Evolutionary conservation across 2,329 filamentous ascomycete genomes (phyloP), one percentile per base, ranked within the genome.

Genomic region (Trichoderma asperellum): DNA sequence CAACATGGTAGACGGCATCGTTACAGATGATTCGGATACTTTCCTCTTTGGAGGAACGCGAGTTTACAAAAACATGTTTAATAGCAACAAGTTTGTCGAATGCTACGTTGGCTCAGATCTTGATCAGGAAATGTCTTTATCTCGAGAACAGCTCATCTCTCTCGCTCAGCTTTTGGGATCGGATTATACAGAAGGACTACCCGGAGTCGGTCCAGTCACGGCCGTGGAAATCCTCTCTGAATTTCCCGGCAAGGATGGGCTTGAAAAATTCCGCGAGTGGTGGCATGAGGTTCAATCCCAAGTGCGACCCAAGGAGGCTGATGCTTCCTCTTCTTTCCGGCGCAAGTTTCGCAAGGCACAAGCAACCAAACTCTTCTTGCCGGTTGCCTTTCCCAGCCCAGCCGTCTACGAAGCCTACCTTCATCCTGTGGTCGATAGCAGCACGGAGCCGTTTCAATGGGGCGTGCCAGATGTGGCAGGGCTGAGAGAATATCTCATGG

Each of bases 21-120:
- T 99, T 35, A 99, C 96, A 0, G 96, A 99, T 76, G 96, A 99
- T 78, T 96, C 92, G 2, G 96, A 99, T 83, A 96, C 91, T 0
- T 99, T 99, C 76, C 87, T 99, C 0, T 99, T 99, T 79, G 96
- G 96, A 21, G 96, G 96, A 47, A 99, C 94, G 0, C 87, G 95
- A 21, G 92, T 99, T 27, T 99, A 99, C 85, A 99, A 99, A 80
- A 99, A 99, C 83, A 97, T 99, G 94, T 99, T 99, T 85, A 99
- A 97, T 80, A 91, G 93, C 75, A 96, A 96, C 79, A 99, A 99
- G 78, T 97, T 93, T 75, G 96, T 99, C 53, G 96, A 99, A 81
- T 98, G 96, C 81, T 99, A 98, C 77, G 86, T 99, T 11, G 83
- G 89, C 2, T 84, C 83, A 0, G 96, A 99, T 76, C 84, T 99